Evolutionary conservation across 306 rosid species (phyloP).

Genomic region (Cotoneaster glaucophyllus): DNA sequence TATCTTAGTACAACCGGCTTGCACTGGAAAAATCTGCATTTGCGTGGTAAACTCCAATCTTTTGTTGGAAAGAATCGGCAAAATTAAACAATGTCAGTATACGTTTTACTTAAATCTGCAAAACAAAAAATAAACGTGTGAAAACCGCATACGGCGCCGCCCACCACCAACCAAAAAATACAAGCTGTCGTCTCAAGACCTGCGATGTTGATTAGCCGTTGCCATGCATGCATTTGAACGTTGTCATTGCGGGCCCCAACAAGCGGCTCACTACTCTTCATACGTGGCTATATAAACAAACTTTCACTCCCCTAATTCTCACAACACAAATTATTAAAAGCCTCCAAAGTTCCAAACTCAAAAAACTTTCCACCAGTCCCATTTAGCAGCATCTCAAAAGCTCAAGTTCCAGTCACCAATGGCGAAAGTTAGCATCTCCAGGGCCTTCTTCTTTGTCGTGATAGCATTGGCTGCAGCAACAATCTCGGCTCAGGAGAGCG

Average conservation of each 20-base stretch:
- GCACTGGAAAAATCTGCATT: no score
- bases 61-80: no score
- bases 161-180: not conserved
- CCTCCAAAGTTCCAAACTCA: not conserved
- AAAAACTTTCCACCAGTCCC: not conserved
- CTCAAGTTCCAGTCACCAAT: not conserved
- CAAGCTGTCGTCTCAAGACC: not conserved
- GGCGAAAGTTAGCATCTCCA: conserved; percentile 16
- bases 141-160: not conserved
- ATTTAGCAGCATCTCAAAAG: not conserved
- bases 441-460: conserved; percentile 9
- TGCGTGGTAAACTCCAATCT: no score
- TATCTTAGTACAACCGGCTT: no score
- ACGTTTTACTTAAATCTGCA: no score
- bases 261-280: not conserved
- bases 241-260: conserved; percentile 12
- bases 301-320: not conserved
- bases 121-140: not conserved
- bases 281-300: not conserved
- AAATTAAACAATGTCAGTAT: no score
- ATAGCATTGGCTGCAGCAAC: conserved; percentile 3
- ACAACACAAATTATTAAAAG: not conserved
- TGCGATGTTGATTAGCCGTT: conserved; percentile 18
- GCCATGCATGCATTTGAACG: not conserved
- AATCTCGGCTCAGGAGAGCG: conserved; percentile 10